These are phyloP conservation scores for Podospora pseudocomata DNA, from an alignment of 495 filamentous ascomycete species.

Conservation along the genomic window DNA sequence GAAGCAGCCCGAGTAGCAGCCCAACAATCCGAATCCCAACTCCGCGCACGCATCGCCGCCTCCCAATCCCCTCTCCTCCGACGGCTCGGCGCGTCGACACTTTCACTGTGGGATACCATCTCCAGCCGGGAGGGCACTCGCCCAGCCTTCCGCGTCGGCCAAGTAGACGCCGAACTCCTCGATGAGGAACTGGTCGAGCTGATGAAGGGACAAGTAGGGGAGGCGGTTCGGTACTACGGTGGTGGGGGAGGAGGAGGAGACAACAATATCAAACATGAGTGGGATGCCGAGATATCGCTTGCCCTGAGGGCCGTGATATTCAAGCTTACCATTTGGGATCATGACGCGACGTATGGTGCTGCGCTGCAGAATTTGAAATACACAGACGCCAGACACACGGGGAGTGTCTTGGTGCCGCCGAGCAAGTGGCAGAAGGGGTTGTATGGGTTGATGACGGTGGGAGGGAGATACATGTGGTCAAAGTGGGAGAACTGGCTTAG, in stretches of 20 bases:
- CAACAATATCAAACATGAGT: constrained; percentile 59
- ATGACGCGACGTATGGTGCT: constrained; percentile 90
- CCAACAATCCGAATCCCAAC: constrained; percentile 55
- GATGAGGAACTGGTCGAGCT: constrained; percentile 90
- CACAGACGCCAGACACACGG: constrained; percentile 71
- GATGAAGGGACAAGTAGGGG: constrained; percentile 80
- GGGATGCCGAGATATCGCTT: constrained; percentile 79
- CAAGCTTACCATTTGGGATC: constrained; percentile 95
- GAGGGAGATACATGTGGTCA: constrained; percentile 81
- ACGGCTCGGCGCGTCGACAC: constrained; percentile 52
- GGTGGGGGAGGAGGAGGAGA: constrained; percentile 48
- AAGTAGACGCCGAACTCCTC: constrained; percentile 92
- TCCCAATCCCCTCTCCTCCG: constrained; percentile 62
- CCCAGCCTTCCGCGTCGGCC: constrained; percentile 89
- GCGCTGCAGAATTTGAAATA: constrained; percentile 87
- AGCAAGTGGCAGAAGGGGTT: constrained; percentile 74
- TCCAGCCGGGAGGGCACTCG: constrained; percentile 71
- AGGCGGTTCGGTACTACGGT: constrained; percentile 84
- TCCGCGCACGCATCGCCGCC: constrained; percentile 52
- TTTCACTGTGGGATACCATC: constrained; percentile 65
- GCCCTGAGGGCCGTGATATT: constrained; percentile 76
- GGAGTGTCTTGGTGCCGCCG: constrained; percentile 56
- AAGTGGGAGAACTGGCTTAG: constrained; percentile 87
- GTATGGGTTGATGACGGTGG: constrained; percentile 83
- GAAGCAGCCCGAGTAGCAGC: constrained; percentile 53